These are phyloP conservation scores for Senecio squalidus DNA, from an alignment of 140 eudicot species.

Conservation along the genomic window DNA sequence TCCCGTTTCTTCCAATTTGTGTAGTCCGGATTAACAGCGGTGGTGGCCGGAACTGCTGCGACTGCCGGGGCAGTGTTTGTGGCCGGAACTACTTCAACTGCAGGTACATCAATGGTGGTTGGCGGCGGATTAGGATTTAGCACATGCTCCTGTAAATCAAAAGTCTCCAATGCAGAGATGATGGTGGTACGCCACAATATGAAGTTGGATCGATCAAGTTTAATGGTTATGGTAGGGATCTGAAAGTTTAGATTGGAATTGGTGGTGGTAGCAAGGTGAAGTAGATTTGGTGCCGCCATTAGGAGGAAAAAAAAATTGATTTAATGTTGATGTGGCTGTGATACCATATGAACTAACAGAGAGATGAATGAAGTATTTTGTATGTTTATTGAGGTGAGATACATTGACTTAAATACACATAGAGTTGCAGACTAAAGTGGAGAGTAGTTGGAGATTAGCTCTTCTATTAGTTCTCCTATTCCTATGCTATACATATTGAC, in stretches of 20 bases:
- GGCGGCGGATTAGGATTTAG: background rate
- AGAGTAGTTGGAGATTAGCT: background rate
- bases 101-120: background rate
- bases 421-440: background rate
- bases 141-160: background rate
- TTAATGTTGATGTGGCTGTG: too few relatives aligned
- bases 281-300: too few relatives aligned
- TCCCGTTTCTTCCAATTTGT: background rate
- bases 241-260: too few relatives aligned
- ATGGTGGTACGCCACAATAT: background rate
- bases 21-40: background rate
- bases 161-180: background rate
- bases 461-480: background rate
- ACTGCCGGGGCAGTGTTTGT: background rate
- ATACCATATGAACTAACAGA: background rate
- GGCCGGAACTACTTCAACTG: background rate
- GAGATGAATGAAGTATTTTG: background rate
- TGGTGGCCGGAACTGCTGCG: background rate
- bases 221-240: too few relatives aligned
- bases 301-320: too few relatives aligned
- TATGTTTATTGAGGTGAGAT: background rate
- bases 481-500: background rate
- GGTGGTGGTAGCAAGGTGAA: too few relatives aligned
- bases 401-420: background rate
- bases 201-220: too few relatives aligned